These are phyloP conservation scores for Fusarium coicis DNA, from an alignment of 2,329 filamentous ascomycete species.

Conservation along the genomic window DNA sequence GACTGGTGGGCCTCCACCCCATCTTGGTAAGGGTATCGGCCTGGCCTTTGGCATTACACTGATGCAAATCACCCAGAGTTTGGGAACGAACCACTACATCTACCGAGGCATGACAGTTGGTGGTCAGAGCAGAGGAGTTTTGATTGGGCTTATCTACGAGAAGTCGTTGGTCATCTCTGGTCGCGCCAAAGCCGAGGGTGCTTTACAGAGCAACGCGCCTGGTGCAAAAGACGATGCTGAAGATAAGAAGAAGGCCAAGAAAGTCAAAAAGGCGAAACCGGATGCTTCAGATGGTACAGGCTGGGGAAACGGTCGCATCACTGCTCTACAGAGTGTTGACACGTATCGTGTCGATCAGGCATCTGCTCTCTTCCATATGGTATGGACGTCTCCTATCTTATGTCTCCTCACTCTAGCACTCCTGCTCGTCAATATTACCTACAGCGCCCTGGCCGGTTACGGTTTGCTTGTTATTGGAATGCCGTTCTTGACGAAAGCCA, in stretches of 20 bases:
- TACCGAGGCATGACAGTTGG: constrained; percentile 93
- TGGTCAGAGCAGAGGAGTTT: constrained; percentile 80
- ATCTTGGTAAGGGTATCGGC: constrained; percentile 81
- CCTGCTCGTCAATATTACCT: constrained; percentile 86
- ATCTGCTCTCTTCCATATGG: constrained; percentile 87
- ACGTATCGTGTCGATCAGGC: constrained; percentile 93
- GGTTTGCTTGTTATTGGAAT: constrained; percentile 82
- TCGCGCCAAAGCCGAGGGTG: constrained; percentile 85
- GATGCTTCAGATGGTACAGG: constrained; percentile 72
- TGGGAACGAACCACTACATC: constrained; percentile 90
- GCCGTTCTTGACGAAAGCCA: constrained; percentile 80
- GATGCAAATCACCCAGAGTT: constrained; percentile 86
- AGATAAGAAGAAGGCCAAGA: constrained; percentile 52
- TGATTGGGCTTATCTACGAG: constrained; percentile 90
- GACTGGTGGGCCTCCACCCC: constrained; percentile 64
- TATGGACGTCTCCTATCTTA: constrained; percentile 86
- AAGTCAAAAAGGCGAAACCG: constrained; percentile 55
- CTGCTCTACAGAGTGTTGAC: constrained; percentile 95
- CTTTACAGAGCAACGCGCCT: constrained; percentile 47
- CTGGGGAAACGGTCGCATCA: constrained; percentile 92
- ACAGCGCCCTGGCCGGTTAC: constrained; percentile 90
- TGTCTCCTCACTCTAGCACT: constrained; percentile 83
- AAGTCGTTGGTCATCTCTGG: constrained; percentile 92
- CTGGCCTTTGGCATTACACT: constrained; percentile 83
- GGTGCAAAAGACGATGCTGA: constrained; percentile 58